Conservation (phyloP, 2,329 filamentous ascomycete species). For the Beauveria bassiana region DNA sequence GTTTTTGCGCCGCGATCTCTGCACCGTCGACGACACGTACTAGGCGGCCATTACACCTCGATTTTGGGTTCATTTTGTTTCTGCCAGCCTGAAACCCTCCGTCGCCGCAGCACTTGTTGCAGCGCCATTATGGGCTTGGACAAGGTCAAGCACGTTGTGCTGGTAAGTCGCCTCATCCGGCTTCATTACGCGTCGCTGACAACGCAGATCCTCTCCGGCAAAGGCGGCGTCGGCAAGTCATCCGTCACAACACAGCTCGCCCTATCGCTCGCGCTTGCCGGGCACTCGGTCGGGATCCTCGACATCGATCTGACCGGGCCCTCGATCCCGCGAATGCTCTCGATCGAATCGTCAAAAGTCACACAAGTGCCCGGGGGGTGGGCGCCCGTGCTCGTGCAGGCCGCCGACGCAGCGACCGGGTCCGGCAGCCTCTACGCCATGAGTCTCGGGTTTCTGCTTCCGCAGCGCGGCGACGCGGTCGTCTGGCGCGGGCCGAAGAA, state of each 20-base stretch:
- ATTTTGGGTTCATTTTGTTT: too few species aligned
- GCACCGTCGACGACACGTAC: not conserved
- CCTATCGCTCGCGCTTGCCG: slow-evolving; percentile 75
- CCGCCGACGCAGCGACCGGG: slow-evolving; percentile 40
- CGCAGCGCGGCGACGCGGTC: slow-evolving; percentile 77
- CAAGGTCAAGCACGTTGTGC: slow-evolving; percentile 68
- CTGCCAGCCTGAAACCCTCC: not conserved
- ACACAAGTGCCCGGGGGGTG: slow-evolving; percentile 87
- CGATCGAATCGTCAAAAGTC: slow-evolving; percentile 81
- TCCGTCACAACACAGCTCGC: slow-evolving; percentile 96
- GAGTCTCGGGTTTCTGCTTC: slow-evolving; percentile 86
- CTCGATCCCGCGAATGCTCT: slow-evolving; percentile 91
- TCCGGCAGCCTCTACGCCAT: slow-evolving; percentile 70
- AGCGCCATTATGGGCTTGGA: slow-evolving; percentile 29
- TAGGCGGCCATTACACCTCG: too few species aligned
- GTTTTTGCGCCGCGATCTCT: not conserved
- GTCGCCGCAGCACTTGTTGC: not conserved
- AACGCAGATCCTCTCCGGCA: slow-evolving; percentile 72
- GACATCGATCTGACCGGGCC: slow-evolving; percentile 95
- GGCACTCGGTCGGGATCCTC: slow-evolving; percentile 86
- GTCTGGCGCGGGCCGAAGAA: slow-evolving; percentile 98
- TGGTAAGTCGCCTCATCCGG: slow-evolving; percentile 41
- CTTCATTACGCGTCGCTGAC: not conserved
- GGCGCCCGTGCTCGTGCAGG: slow-evolving; percentile 81
- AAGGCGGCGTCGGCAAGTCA: slow-evolving; percentile 96